These are phyloP conservation scores for Ascoidea rubescens DNA, from an alignment of 805 yeast species.

Conservation along the genomic window DNA sequence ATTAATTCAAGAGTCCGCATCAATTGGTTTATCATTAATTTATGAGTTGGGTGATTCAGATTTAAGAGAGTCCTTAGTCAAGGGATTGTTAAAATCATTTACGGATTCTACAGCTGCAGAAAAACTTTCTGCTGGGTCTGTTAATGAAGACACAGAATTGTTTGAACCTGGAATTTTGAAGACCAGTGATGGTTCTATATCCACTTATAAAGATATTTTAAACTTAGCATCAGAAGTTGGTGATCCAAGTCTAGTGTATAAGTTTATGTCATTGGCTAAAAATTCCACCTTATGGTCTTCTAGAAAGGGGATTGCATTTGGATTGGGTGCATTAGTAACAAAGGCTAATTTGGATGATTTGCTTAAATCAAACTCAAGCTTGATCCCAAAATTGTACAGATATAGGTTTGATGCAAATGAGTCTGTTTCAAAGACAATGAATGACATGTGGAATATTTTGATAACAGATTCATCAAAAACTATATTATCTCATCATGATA, in stretches of 20 bases:
- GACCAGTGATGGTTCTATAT: slow-evolving; percentile 75
- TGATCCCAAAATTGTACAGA: slow-evolving; percentile 74
- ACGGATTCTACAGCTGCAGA: slow-evolving; percentile 46
- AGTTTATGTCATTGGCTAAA: slow-evolving; percentile 85
- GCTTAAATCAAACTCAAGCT: slow-evolving; percentile 37
- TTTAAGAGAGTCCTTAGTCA: slow-evolving; percentile 59
- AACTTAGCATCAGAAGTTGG: slow-evolving; percentile 89
- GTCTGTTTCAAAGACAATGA: slow-evolving; percentile 70
- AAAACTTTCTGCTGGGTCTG: slow-evolving; percentile 44
- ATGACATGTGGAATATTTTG: slow-evolving; percentile 72
- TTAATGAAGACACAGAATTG: slow-evolving; percentile 67
- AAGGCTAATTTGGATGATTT: slow-evolving; percentile 59
- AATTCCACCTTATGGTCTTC: slow-evolving; percentile 86
- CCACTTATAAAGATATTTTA: slow-evolving; percentile 83
- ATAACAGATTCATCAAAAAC: slow-evolving; percentile 41
- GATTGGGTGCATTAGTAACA: slow-evolving; percentile 73
- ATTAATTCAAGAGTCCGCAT: slow-evolving; percentile 81
- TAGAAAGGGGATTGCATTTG: slow-evolving; percentile 88
- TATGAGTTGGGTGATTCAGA: slow-evolving; percentile 65
- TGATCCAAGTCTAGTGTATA: slow-evolving; percentile 85
- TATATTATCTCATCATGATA: slow-evolving; percentile 36
- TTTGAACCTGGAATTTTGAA: slow-evolving; percentile 73
- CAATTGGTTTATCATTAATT: slow-evolving; percentile 71
- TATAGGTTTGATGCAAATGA: slow-evolving; percentile 76
- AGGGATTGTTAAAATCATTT: slow-evolving; percentile 60